A percentile compares a stretch with the other conserved stretches of the same genome.
These are phyloP conservation scores for Oehlia diaphana DNA, from an alignment of 192 early-diverging fungal species.

Conservation along the genomic window DNA sequence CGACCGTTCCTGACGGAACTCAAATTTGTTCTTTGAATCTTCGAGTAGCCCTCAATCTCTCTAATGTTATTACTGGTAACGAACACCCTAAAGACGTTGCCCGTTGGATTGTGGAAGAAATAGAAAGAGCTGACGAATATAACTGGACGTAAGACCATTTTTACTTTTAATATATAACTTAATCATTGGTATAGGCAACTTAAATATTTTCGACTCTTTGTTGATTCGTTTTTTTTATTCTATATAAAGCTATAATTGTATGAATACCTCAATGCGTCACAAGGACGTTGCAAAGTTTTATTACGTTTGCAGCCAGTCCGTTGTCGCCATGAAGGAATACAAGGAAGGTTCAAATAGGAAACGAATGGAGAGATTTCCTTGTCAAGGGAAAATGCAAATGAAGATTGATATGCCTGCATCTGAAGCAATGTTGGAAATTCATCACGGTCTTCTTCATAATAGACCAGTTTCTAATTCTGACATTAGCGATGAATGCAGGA, in stretches of 20 bases:
- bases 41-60: slow-evolving; percentile 13
- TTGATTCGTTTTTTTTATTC: neutral
- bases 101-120: slow-evolving; percentile 30
- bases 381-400: slow-evolving; percentile 33
- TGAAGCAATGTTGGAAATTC: slow-evolving; percentile 30
- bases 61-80: slow-evolving; percentile 19
- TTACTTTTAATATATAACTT: too few species aligned
- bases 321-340: slow-evolving; percentile 28
- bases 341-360: slow-evolving; percentile 32
- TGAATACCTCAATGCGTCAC: slow-evolving; percentile 32
- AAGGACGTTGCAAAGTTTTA: slow-evolving; percentile 32
- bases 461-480: slow-evolving; percentile 21
- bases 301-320: slow-evolving; percentile 28
- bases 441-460: slow-evolving; percentile 22
- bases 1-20: slow-evolving; percentile 18
- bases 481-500: slow-evolving; percentile 22
- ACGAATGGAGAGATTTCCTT: slow-evolving; percentile 31
- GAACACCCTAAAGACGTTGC: slow-evolving; percentile 28
- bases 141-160: slow-evolving; percentile 27
- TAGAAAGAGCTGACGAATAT: slow-evolving; percentile 29
- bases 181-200: too few species aligned
- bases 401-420: slow-evolving; percentile 27
- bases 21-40: slow-evolving; percentile 7
- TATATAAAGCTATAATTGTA: slow-evolving; percentile 26
- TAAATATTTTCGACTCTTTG: too few species aligned